Conservation (phyloP, 192 early-diverging fungal species). For the Entomortierella beljakovae region DNA sequence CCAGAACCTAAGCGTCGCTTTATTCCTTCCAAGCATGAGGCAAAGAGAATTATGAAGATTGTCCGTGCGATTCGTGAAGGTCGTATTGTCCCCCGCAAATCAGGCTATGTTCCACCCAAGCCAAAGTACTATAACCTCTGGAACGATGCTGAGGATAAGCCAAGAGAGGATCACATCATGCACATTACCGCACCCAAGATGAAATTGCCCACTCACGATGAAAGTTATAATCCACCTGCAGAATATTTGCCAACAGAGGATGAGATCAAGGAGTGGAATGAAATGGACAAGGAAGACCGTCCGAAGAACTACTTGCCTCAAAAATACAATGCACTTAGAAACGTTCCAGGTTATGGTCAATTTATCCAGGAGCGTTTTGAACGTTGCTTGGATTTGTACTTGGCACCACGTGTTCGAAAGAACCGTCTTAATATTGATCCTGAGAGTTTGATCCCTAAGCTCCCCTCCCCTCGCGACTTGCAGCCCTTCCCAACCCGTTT, state of each 20-base stretch:
- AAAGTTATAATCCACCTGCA: constrained; percentile 96
- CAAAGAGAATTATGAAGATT: constrained; percentile 96
- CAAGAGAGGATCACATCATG: constrained; percentile 67
- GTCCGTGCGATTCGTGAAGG: constrained; percentile 95
- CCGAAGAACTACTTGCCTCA: constrained; percentile 71
- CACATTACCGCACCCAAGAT: constrained; percentile 94
- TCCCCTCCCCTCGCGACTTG: constrained; percentile 94
- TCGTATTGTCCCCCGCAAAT: constrained; percentile 76
- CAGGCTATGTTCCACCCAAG: constrained; percentile 58
- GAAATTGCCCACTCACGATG: constrained; percentile 88
- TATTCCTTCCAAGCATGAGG: constrained; percentile 95
- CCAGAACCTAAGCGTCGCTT: constrained; percentile 97
- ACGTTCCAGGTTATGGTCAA: constrained; percentile 87
- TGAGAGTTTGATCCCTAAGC: constrained; percentile 94
- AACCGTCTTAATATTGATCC: constrained; percentile 90
- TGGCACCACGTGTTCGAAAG: constrained; percentile 91
- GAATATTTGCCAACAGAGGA: constrained; percentile 92
- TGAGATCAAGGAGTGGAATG: constrained; percentile 85
- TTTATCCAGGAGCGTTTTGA: constrained; percentile 98
- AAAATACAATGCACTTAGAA: constrained; percentile 82
- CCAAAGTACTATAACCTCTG: constrained; percentile 91
- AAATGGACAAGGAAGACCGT: constrained; percentile 82
- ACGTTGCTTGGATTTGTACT: constrained; percentile 95
- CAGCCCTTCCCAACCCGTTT: constrained; percentile 91
- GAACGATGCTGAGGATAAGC: constrained; percentile 74